Percentiles rank a stretch among this genome's conserved stretches.
Conservation (phyloP, 179 eudicot genomes). For the Spinacia oleracea region DNA sequence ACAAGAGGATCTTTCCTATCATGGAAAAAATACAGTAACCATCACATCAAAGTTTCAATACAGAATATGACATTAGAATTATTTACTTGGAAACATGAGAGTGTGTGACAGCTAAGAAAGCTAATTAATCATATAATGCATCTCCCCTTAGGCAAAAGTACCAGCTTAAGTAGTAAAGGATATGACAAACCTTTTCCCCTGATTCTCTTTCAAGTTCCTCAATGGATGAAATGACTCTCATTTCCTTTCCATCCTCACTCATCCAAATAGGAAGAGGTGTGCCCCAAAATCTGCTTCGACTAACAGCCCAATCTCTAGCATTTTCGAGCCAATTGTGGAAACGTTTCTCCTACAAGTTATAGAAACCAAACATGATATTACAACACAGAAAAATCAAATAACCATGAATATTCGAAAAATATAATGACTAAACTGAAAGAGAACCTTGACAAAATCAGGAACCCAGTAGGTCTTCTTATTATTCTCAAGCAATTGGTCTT, state of each 20-base stretch:
- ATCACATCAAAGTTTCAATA: neutral
- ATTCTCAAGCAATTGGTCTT: conserved; percentile 84
- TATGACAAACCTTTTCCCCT: conserved; percentile 66
- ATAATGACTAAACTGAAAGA: neutral
- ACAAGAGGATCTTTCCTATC: neutral
- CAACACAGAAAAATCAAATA: neutral
- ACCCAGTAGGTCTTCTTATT: conserved; percentile 93
- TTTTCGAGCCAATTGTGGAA: conserved; percentile 99
- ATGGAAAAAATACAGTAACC: neutral
- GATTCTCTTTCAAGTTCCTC: conserved; percentile 79
- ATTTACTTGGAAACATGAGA: neutral
- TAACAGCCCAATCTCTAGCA: conserved; percentile 99
- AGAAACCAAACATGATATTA: neutral
- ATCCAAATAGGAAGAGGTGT: conserved; percentile 98
- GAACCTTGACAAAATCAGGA: conserved; percentile 94
- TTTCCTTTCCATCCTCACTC: conserved; percentile 84
- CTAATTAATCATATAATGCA: neutral
- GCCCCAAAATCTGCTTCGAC: conserved; percentile 99
- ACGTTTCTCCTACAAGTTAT: conserved; percentile 67
- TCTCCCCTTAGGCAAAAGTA: no score
- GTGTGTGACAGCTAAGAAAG: neutral
- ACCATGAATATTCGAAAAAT: neutral
- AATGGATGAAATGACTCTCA: conserved; percentile 68
- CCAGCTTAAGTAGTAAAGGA: neutral
- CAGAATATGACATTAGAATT: neutral